These are phyloP conservation scores for Mrakiaceae sp. DNA, from an alignment of 1,284 basidiomycete genomes.

Conservation along the genomic window DNA sequence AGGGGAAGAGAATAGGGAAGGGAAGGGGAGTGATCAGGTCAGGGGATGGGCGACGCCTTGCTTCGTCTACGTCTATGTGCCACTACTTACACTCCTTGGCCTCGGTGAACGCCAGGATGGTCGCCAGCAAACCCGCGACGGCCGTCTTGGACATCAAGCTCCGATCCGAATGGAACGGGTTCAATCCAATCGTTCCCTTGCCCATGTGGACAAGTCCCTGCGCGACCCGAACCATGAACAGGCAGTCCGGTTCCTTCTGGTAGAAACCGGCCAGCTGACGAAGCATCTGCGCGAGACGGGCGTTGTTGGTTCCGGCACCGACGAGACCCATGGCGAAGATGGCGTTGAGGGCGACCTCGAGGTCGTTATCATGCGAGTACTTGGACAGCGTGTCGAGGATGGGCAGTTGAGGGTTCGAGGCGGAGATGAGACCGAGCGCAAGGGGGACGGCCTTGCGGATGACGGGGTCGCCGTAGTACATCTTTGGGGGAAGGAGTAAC, in stretches of 20 bases:
- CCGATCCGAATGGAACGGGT: constrained; percentile 92
- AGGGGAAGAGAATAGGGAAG: background rate
- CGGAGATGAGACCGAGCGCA: constrained; percentile 84
- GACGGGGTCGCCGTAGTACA: constrained; percentile 95
- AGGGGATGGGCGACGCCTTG: background rate
- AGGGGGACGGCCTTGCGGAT: constrained; percentile 93
- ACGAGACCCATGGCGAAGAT: constrained; percentile 99
- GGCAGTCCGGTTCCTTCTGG: constrained; percentile 89
- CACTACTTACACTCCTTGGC: constrained; percentile 69
- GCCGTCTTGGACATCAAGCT: constrained; percentile 80
- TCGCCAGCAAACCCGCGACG: constrained; percentile 80
- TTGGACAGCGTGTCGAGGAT: constrained; percentile 98
- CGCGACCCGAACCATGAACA: constrained; percentile 93
- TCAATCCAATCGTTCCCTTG: constrained; percentile 96
- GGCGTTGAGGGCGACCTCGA: constrained; percentile 88
- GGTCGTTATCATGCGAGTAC: constrained; percentile 97
- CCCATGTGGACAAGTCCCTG: constrained; percentile 98
- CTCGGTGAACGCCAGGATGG: constrained; percentile 84
- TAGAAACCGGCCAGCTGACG: constrained; percentile 94
- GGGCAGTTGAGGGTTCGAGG: constrained; percentile 90
- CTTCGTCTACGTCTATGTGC: background rate
- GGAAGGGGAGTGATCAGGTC: background rate
- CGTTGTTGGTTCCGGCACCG: constrained; percentile 97
- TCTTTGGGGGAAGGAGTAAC: constrained; percentile 41
- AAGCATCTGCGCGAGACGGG: constrained; percentile 92